Base-by-base conservation (phyloP, 192 early-diverging fungal genomes). In the Backusella australiensis region DNA sequence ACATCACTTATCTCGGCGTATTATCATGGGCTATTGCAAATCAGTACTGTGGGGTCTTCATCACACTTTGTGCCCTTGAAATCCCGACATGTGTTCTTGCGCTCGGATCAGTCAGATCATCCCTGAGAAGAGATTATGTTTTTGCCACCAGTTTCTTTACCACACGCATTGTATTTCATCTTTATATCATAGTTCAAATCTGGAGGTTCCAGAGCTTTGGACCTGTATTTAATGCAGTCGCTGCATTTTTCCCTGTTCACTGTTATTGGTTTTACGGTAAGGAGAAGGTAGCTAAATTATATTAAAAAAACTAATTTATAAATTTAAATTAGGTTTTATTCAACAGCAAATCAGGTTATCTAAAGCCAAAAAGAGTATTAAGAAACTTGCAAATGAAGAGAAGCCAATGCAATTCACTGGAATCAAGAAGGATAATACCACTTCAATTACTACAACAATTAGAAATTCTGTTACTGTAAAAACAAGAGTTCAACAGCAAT, bases 21-120 rank as follows among this genome's bases (percentile, higher is more conserved):
- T 35, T 83, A 6, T 65, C 68, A 26, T 83, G 82, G 82, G 68
- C 77, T 26, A 65, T 83, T n/a, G 21, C 44, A 4, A 39, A 67
- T 11, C 42, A 71, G 21, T 56, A 73, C 4, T 77, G 82, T 34
- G 75, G 82, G 0, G 75, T 84, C 12, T 80, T 90, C 36, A 78
- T 89, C 19, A 69, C 85, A 21, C 76, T 88, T 74, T 87, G 88
- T 52, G 75, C 86, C 42, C 80, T 91, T 35, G 91, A 92, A 75
- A 46, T 85, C 3, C 91, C 91, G 9, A 91, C 91, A 1, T 82
- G 86, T 35, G 11, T 91, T 6, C 66, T 92, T 71, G 87, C 90
- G 4, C 34, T 88, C 6, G 91, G 89, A 4, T 84, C 81, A 4
- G 67, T 92, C 32, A 44, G 84, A 71, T 80, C 78, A 34, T 46